Evolutionary conservation across 1,284 basidiomycete genomes (phyloP).

Genomic region (Meira miltonrushii): DNA sequence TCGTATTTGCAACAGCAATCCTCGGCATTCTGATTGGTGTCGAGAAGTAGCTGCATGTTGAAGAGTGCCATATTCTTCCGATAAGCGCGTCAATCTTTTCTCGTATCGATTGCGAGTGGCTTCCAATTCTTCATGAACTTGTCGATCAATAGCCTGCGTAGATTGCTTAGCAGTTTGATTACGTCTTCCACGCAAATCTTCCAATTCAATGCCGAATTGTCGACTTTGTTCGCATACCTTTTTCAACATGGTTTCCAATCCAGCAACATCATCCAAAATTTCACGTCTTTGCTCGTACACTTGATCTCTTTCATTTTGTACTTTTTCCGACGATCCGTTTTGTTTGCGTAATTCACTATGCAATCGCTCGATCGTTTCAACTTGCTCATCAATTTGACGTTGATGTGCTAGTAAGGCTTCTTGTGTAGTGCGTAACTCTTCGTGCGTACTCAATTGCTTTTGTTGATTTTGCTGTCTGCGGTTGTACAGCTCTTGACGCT

Average conservation of each 20-base stretch:
- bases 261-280: slow-evolving; percentile 31
- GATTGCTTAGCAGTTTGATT: slow-evolving; percentile 11
- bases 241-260: slow-evolving; percentile 30
- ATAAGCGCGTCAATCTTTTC: slow-evolving; percentile 20
- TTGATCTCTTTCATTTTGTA: slow-evolving; percentile 28
- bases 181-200: slow-evolving; percentile 23
- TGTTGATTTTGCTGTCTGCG: slow-evolving; percentile 12
- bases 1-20: slow-evolving; percentile 76
- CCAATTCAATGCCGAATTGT: slow-evolving; percentile 29
- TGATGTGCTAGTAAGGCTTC: slow-evolving; percentile 28
- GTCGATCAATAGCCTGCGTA: slow-evolving; percentile 12
- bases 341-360: slow-evolving; percentile 25
- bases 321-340: slow-evolving; percentile 20
- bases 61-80: slow-evolving; percentile 22
- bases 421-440: slow-evolving; percentile 22
- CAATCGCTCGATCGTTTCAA: slow-evolving; percentile 27
- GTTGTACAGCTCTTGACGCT: slow-evolving; percentile 28
- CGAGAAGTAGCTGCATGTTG: slow-evolving; percentile 16
- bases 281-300: slow-evolving; percentile 24
- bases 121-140: slow-evolving; percentile 12
- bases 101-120: slow-evolving; percentile 7
- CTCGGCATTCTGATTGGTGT: slow-evolving; percentile 80
- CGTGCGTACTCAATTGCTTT: slow-evolving; percentile 21
- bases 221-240: slow-evolving; percentile 26
- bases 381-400: slow-evolving; percentile 37